Evolutionary conservation across 352 stramenopile genomes (phyloP), one percentile per base, ranked within the genome.

Genomic region (Phytopythium mirpurense): DNA sequence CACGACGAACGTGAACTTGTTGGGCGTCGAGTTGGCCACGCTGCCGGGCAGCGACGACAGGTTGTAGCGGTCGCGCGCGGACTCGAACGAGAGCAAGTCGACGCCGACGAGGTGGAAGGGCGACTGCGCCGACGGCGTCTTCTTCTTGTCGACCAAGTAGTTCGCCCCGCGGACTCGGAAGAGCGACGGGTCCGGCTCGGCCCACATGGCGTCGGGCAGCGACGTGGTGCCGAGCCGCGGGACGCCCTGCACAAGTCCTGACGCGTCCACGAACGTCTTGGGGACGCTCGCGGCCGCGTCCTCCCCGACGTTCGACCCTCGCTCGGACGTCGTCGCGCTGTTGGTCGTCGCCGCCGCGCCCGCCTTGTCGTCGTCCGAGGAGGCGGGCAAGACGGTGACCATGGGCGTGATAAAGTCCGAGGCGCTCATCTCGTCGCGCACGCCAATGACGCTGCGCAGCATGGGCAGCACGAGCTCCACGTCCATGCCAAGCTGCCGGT

Each of bases 81-180:
- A 76, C 50, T 93, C 81, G 46, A 93, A 93, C 40, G 81, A 86
- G 26, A 93, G 67, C 26, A 91, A 62, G 54, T 95, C 85, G 48
- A 95, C 83, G 10, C 81, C 83, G 8, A 93, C 78, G 14, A 88
- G 72, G 54, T 88, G 83, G 56, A 93, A 93, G 56, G 83, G 88
- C 21, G 83, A 67, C 11, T 65, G 65, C 8, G 59, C 65, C 14
- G 87, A 94, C 18, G 86, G 49, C 15, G 85, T 66, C 60, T 97
- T 97, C 52, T 96, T 93, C 72, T 89, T 90, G 64, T 95, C 86
- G 8, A 68, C 67, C 23, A 96, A 58, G 63, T 97, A 97, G 57
- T 93, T 96, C n/a, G 74, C 63, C 0, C 86, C 88, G 24, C 90
- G 86, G 23, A 97, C 73, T 52, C 77, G 73, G 55, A 95, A 93